Base-by-base conservation (phyloP, 441 rosid genomes). In the Mallotus repandus region DNA sequence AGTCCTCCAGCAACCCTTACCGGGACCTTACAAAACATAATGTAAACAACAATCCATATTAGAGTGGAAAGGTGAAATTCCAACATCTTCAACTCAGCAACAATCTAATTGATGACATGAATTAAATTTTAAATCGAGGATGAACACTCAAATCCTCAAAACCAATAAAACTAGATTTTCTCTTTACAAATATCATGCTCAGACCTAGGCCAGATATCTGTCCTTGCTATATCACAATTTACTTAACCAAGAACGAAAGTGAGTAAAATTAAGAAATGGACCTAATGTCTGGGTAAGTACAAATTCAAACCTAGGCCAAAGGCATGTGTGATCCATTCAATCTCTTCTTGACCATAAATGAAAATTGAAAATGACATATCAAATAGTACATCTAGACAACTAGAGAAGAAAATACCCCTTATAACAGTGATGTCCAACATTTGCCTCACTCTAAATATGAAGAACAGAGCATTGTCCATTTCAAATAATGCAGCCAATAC, bases 1-100 rank as follows among this genome's bases (percentile, higher is more conserved):
- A 96, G 86, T 50, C 99, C 99, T 79, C 99, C 99, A 68, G 97
- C 96, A 65, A 93, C 99, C 83, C 98, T 90, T 63, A 96, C 99
- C 0, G 99, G 99, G 64, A 96, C 98, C 97, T 92, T 68, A 76
- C 68, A 75, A 49, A 69, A 15, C 8, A 55, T 63, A 79, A 16
- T 53, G 70, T 29, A 7, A 67, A 50, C 53, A 75, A 67, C 59
- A 38, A 56, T 32, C 68, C 61, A 70, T 50, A 52, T 64, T 65
- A 18, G 18, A 52, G 41, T 9, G 11, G 43, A 58, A 29, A 29
- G 32, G 32, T 29, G 32, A 29, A 29, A 29, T 29, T 29, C 32
- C 32, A 29, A 29, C 32, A 29, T 29, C 32, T 29, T 29, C 53
- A 43, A 43, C 41, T 69, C 15, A 15, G 11, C 10, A 43, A 41